These are phyloP conservation scores for Solanum ossicruentum DNA, from an alignment of 257 asterid genomes.

Conservation along the genomic window DNA sequence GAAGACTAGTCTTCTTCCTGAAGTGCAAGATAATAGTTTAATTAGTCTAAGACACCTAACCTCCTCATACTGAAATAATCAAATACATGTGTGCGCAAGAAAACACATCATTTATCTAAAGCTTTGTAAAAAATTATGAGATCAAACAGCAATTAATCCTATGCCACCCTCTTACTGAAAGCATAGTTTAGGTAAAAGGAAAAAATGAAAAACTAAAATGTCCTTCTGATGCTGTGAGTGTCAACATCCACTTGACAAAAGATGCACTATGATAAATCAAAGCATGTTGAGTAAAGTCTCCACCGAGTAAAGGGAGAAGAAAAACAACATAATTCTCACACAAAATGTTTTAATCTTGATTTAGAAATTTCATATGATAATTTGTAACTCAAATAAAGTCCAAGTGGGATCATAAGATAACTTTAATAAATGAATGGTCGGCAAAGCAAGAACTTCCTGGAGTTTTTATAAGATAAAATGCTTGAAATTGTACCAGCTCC, in stretches of 20 bases:
- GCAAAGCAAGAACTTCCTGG: neutral
- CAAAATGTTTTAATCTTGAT: neutral
- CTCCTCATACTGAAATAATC: neutral
- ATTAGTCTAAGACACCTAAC: neutral
- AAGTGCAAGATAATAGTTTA: neutral
- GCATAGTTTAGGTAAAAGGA: neutral
- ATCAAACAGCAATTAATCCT: neutral
- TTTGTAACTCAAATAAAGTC: neutral
- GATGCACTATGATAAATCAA: neutral
- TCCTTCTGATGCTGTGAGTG: neutral
- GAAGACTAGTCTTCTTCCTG: neutral
- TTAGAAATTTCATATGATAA: neutral
- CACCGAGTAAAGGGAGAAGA: neutral
- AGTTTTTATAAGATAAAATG: neutral
- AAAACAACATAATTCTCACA: neutral
- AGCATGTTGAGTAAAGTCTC: neutral
- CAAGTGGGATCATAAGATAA: neutral
- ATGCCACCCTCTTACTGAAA: neutral
- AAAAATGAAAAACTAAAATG: neutral
- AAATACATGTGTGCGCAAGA: neutral
- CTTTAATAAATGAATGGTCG: neutral
- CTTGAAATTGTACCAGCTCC: constrained; percentile 33
- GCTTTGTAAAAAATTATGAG: neutral
- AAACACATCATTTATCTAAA: neutral
- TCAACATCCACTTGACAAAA: neutral